Evolutionary conservation across 345 rosid species (phyloP), one percentile per base, ranked within the genome.

Genomic region (Iberis pinnata): DNA sequence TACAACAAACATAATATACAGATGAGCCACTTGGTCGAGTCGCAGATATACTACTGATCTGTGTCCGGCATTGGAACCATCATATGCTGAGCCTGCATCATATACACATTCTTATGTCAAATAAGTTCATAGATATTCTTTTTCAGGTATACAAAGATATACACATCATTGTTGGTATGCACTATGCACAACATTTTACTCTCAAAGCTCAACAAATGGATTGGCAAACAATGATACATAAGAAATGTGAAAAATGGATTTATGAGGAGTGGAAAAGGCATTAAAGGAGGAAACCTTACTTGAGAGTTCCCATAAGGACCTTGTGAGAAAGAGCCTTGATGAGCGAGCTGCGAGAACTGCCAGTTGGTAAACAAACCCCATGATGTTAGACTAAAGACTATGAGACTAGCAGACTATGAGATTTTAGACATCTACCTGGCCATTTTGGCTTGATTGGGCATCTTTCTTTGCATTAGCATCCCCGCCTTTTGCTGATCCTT

Each of bases 401-500:
- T 58, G 35, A 43, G 15, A 13, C 7, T 0, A 0, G 0, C 12
- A 48, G 26, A 40, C 18, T 25, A 52, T 29, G 35, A 5, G 43
- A 38, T 20, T 46, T n/a, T 26, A 22, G 61, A 44, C 17, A 33
- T 43, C 6, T 56, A 80, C 96, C 87, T 82, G 96, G 24, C 65
- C 55, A 56, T 72, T 77, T 53, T 73, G 74, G 73, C 61, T 74
- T 15, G 66, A 70, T 49, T 73, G 86, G 19, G 43, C 77, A 43
- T 80, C 86, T 59, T 70, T 79, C 73, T 71, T 81, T 39, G 76
- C 61, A 54, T 78, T 80, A 22, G 77, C 26, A 18, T 90, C 96
- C 48, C 87, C 93, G 33, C 80, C 76, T 63, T 84, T 87, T 27
- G 69, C 72, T 10, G 80, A 74, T 11, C 89, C 89, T 78, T 87